These are phyloP conservation scores for Yarrowia sp. DNA, from an alignment of 805 yeast genomes.

Conservation along the genomic window DNA sequence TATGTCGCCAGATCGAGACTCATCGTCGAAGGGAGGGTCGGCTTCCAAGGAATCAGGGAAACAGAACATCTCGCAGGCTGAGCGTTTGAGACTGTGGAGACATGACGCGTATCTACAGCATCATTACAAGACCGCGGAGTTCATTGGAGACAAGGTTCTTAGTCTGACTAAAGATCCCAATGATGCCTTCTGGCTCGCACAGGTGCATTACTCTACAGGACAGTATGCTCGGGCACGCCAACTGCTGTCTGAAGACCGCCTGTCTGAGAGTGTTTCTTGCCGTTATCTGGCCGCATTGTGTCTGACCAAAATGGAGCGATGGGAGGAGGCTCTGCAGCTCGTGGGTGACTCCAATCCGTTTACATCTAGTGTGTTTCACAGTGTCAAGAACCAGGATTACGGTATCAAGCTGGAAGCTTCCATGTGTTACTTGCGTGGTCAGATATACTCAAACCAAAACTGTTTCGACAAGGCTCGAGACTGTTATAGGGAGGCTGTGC, in stretches of 20 bases:
- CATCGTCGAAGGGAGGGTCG: background rate
- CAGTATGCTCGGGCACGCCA: conserved; percentile 76
- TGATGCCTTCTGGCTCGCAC: conserved; percentile 96
- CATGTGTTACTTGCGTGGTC: conserved; percentile 79
- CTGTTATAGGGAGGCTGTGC: conserved; percentile 78
- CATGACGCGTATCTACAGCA: conserved; percentile 92
- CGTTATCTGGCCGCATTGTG: conserved; percentile 77
- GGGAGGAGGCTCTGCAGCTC: conserved; percentile 86
- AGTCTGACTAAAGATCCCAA: conserved; percentile 79
- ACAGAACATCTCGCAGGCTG: conserved; percentile 61
- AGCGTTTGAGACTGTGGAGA: conserved; percentile 83
- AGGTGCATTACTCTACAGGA: conserved; percentile 74
- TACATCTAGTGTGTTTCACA: conserved; percentile 37
- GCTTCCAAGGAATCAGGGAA: background rate
- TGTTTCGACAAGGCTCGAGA: conserved; percentile 83
- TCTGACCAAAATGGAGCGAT: conserved; percentile 59
- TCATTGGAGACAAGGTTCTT: conserved; percentile 84
- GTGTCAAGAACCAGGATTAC: conserved; percentile 47
- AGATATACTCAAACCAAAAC: conserved; percentile 75
- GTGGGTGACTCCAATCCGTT: conserved; percentile 83
- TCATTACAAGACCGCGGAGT: conserved; percentile 84
- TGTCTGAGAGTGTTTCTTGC: conserved; percentile 60
- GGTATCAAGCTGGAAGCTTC: conserved; percentile 87
- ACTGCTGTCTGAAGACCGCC: conserved; percentile 56
- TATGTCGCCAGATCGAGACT: conserved; percentile 21